Conservation (phyloP, 331 rosid species). For the Quercus tomentella region DNA sequence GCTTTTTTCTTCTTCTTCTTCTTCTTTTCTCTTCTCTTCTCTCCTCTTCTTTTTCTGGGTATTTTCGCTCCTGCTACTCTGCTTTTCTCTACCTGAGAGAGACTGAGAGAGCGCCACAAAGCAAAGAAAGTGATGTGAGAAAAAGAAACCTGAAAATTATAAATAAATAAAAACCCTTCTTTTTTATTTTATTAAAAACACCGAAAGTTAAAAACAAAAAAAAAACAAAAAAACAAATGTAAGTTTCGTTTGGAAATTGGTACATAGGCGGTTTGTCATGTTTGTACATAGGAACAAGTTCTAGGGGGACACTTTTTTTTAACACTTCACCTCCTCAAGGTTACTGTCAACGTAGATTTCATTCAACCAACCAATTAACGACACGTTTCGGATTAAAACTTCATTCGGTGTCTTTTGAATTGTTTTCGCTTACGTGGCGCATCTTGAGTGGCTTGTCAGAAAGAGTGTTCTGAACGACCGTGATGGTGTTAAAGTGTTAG, state of each 20-base stretch:
- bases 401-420: background rate
- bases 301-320: too few species aligned
- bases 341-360: background rate
- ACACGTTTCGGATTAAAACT: background rate
- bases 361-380: background rate
- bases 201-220: background rate
- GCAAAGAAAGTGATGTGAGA: too few species aligned
- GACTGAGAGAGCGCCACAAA: background rate
- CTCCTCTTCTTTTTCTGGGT: background rate
- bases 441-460: background rate
- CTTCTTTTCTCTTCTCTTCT: background rate
- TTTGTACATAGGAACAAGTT: too few species aligned
- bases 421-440: background rate
- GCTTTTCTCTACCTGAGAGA: background rate
- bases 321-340: too few species aligned
- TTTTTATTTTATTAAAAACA: too few species aligned
- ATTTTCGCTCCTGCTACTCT: background rate
- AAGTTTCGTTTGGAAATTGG: background rate
- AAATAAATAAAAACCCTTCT: background rate
- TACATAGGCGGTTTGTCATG: background rate
- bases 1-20: background rate
- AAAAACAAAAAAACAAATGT: background rate
- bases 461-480: too few species aligned
- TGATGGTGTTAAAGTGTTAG: conserved; percentile 19
- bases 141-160: too few species aligned